Percentiles rank a stretch among this genome's conserved stretches.
Conservation (phyloP, 1,284 basidiomycete genomes). For the Sporisorium graminicola region DNA sequence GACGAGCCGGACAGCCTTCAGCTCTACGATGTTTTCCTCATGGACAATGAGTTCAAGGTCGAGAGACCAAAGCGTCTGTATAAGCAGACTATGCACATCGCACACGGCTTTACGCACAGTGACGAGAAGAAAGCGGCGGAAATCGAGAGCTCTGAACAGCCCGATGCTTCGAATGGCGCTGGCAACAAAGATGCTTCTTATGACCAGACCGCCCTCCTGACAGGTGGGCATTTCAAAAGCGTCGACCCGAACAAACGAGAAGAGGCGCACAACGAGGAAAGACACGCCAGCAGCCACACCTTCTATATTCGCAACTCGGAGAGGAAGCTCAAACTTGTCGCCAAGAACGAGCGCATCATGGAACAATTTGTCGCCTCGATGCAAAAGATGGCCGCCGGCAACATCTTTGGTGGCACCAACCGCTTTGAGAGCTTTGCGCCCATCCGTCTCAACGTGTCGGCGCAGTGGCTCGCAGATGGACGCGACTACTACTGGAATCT, state of each 20-base stretch:
- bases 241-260: conserved; percentile 39
- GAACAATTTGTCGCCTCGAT: conserved; percentile 95
- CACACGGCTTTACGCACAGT: conserved; percentile 51
- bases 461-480: conserved; percentile 99
- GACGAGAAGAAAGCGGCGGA: conserved; percentile 34
- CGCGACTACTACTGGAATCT: conserved; percentile 75
- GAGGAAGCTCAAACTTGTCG: conserved; percentile 85
- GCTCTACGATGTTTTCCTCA: conserved; percentile 92
- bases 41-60: conserved; percentile 90
- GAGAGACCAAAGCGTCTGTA: conserved; percentile 73
- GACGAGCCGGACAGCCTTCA: conserved; percentile 81
- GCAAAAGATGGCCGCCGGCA: conserved; percentile 82
- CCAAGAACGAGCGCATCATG: conserved; percentile 95
- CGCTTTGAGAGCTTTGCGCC: conserved; percentile 86
- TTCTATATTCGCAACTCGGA: conserved; percentile 95
- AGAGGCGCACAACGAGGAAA: conserved; percentile 42
- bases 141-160: conserved; percentile 46
- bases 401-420: conserved; percentile 84
- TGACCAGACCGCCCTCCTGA: conserved; percentile 61
- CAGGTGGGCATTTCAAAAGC: conserved; percentile 60
- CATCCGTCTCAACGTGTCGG: conserved; percentile 89
- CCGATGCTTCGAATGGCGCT: conserved; percentile 13
- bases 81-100: conserved; percentile 66
- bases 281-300: conserved; percentile 78
- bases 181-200: conserved; percentile 40